These are phyloP conservation scores for Penstemon davidsonii DNA, from an alignment of 257 asterid species.

Conservation along the genomic window DNA sequence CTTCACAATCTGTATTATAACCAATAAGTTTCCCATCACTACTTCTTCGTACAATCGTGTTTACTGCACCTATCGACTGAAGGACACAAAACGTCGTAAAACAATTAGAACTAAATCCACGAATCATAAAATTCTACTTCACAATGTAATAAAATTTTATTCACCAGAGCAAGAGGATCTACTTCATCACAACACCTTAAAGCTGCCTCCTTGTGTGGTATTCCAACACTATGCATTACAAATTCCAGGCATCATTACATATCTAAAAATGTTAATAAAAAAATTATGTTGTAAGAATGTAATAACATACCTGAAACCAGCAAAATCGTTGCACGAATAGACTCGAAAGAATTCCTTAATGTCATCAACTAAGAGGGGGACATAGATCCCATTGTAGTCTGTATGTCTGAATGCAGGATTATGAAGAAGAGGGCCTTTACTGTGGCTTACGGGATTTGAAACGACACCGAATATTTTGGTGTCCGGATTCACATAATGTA, in stretches of 20 bases:
- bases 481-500: slow-evolving; percentile 47
- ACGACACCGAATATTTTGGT: slow-evolving; percentile 61
- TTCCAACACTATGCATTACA: slow-evolving; percentile 51
- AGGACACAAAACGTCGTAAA: slow-evolving; percentile 8
- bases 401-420: slow-evolving; percentile 65
- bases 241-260: background rate
- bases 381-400: slow-evolving; percentile 63
- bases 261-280: background rate
- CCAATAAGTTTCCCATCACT: slow-evolving; percentile 61
- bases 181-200: slow-evolving; percentile 68
- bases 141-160: background rate
- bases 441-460: slow-evolving; percentile 68
- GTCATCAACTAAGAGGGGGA: slow-evolving; percentile 66
- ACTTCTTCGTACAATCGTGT: slow-evolving; percentile 62
- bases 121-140: background rate
- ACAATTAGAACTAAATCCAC: slow-evolving; percentile 12
- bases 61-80: slow-evolving; percentile 71
- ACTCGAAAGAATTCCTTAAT: slow-evolving; percentile 59
- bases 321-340: slow-evolving; percentile 58
- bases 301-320: slow-evolving; percentile 60
- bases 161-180: slow-evolving; percentile 70
- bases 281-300: background rate
- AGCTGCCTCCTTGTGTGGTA: slow-evolving; percentile 75
- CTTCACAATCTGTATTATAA: slow-evolving; percentile 74
- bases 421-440: slow-evolving; percentile 76